phyloP scores from a whole-genome alignment of 495 filamentous ascomycete species.

The Penicillium chermesinum region DNA sequence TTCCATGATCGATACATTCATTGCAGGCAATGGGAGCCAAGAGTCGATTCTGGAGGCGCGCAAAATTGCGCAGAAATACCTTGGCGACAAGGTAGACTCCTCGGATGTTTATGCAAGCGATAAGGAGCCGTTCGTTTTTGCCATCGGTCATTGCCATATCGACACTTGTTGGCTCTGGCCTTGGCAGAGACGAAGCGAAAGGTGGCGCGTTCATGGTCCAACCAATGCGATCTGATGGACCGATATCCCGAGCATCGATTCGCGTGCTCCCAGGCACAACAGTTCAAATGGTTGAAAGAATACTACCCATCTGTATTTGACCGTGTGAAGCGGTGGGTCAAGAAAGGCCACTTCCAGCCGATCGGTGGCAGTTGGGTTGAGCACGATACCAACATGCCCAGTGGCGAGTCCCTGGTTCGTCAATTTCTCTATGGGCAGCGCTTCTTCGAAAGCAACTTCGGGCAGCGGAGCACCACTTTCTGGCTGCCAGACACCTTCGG shows the following conservation, averaged over 20 bases:
- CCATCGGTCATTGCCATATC: conserved; percentile 94
- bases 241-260: conserved; percentile 93
- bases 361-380: conserved; percentile 99
- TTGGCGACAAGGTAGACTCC: conserved; percentile 77
- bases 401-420: conserved; percentile 89
- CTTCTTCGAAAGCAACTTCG: conserved; percentile 91
- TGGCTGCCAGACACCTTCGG: conserved; percentile 98
- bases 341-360: conserved; percentile 84
- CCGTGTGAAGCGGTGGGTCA: conserved; percentile 84
- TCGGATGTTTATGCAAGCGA: conserved; percentile 76
- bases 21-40: conserved; percentile 66
- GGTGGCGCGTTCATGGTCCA: conserved; percentile 92
- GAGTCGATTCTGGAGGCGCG: conserved; percentile 73
- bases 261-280: conserved; percentile 86
- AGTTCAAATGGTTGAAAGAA: conserved; percentile 94
- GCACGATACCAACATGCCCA: conserved; percentile 95
- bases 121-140: conserved; percentile 71
- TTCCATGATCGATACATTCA: conserved; percentile 83
- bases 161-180: conserved; percentile 99
- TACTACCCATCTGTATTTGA: conserved; percentile 84
- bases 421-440: conserved; percentile 94
- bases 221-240: conserved; percentile 90
- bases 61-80: conserved; percentile 73
- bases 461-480: conserved; percentile 82
- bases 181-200: conserved; percentile 98